These are phyloP conservation scores for Mucor ambiguus DNA, from an alignment of 371 early-diverging fungal genomes.

Conservation along the genomic window DNA sequence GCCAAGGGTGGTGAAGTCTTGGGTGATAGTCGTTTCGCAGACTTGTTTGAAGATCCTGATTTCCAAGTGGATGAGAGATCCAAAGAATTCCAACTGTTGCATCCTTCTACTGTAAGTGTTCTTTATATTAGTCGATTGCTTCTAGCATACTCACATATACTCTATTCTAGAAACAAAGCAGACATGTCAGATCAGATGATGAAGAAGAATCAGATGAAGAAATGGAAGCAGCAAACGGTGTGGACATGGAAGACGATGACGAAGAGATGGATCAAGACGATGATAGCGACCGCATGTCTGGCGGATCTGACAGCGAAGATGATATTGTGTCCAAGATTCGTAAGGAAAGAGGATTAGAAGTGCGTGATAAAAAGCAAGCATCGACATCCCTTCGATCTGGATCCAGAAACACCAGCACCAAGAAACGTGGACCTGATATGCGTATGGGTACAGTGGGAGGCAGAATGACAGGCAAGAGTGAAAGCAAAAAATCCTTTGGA, in stretches of 20 bases:
- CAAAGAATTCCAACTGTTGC: constrained; percentile 84
- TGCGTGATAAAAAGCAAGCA: constrained; percentile 35
- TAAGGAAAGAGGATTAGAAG: constrained; percentile 47
- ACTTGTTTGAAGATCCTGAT: constrained; percentile 90
- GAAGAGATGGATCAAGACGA: constrained; percentile 40
- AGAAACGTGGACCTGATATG: constrained; percentile 53
- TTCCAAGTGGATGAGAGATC: constrained; percentile 91
- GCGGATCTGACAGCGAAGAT: constrained; percentile 52
- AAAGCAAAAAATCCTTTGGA: constrained; percentile 45
- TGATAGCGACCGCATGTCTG: constrained; percentile 42
- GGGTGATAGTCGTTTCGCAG: constrained; percentile 86
- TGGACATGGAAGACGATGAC: constrained; percentile 43
- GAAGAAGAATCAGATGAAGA: constrained; percentile 27
- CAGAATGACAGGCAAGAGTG: constrained; percentile 32
- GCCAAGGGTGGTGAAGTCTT: constrained; percentile 53
- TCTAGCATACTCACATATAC: neutral
- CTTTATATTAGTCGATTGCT: neutral
- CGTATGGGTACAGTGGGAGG: constrained; percentile 54
- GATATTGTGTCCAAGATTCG: constrained; percentile 49
- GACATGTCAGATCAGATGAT: constrained; percentile 25
- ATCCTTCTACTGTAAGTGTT: constrained; percentile 62
- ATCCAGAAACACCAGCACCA: neutral
- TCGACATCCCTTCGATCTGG: constrained; percentile 29
- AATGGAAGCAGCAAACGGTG: constrained; percentile 44
- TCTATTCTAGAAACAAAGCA: constrained; percentile 25